Evolutionary conservation across 257 asterid genomes (phyloP).

Genomic region (Nicotiana sylvestris): DNA sequence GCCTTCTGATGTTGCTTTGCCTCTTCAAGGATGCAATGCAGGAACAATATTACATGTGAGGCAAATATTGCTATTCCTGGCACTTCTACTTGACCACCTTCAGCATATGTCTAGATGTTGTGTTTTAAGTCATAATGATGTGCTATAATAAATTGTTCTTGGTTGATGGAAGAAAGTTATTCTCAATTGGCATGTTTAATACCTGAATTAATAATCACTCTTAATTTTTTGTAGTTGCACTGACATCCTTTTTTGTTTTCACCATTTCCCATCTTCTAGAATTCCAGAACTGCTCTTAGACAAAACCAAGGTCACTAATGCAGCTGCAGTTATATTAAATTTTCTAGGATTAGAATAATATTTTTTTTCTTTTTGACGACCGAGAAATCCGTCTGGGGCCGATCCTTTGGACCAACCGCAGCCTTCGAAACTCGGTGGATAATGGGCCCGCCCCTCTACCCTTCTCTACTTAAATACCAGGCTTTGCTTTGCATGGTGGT

Average conservation of each 20-base stretch:
- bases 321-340: slow-evolving; percentile 1
- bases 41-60: slow-evolving; percentile 89
- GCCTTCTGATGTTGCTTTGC: slow-evolving; percentile 68
- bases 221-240: slow-evolving; percentile 2
- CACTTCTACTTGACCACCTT: slow-evolving; percentile 7
- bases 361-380: too few species aligned
- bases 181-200: background rate
- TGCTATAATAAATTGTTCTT: background rate
- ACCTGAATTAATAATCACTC: background rate
- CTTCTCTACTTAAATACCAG: too few species aligned
- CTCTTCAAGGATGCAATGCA: slow-evolving; percentile 78
- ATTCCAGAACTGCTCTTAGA: background rate
- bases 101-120: slow-evolving; percentile 3
- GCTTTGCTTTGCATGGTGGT: too few species aligned
- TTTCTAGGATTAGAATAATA: background rate
- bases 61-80: background rate
- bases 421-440: too few species aligned
- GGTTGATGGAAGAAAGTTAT: background rate
- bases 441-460: too few species aligned
- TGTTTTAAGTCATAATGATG: background rate
- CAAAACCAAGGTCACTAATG: background rate
- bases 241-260: slow-evolving; percentile 4
- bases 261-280: slow-evolving; percentile 1
- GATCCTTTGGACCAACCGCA: too few species aligned
- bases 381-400: too few species aligned